Evolutionary conservation across 805 yeast genomes (phyloP), one percentile per base, ranked within the genome.

Genomic region (Wickerhamiella cacticola): DNA sequence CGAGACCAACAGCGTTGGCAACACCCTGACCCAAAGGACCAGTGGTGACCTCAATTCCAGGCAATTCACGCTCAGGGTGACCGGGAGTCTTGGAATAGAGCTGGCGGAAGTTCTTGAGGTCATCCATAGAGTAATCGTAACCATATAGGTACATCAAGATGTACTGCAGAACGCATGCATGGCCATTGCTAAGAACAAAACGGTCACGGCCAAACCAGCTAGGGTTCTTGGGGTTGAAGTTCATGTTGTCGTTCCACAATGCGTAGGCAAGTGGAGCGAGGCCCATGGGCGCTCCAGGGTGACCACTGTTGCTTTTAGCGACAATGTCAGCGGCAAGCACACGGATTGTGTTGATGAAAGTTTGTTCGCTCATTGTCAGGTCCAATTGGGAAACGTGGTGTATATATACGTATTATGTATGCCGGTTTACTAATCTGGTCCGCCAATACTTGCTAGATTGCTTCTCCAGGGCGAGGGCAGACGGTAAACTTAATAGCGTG

Each of bases 1-100:
- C 97, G 57, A 89, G 65, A 72, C 98, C 98, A 60, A 89, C 94
- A 48, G 96, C 96, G 66, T 86, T 88, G 60, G 82, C 74, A 60
- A 89, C 76, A 80, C 98, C 98, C 72, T 89, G 98, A 66, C 98
- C 98, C 61, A 89, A 78, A 50, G 98, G 97, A 68, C 98, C 98
- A 53, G 97, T 89, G 67, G 97, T 87, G 61, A 88, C 95, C 67
- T 89, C 98, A 52, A 87, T 78, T 66, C 97, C 97, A 46, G 92
- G 87, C 52, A 82, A 75, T 63, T 83, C 94, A 45, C 59, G 76
- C 73, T 89, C 98, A 49, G 98, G 98, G 72, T 89, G 98, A 58
- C 98, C 98, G 45, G 98, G 97, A 52, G 95, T 82, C 70, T 79
- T 82, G 55, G 97, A 87, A 63, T 75, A 74, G 62, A 88, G 68